A percentile compares a stretch with the other conserved stretches of the same genome.
These are phyloP conservation scores for Debaryomyces psychrophilus DNA, from an alignment of 1,139 yeast species.

Conservation along the genomic window DNA sequence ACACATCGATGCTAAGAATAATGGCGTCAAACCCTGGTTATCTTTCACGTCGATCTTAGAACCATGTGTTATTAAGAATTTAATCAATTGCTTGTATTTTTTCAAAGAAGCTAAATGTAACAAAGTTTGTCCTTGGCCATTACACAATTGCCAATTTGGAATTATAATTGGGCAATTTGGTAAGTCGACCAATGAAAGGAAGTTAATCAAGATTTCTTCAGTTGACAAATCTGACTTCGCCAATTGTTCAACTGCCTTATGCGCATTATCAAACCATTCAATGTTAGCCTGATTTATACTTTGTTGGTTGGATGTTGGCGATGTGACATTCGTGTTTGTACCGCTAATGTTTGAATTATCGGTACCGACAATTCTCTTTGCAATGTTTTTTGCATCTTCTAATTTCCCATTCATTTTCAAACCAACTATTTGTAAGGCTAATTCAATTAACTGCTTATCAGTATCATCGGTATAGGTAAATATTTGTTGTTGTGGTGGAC, in stretches of 20 bases:
- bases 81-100: conserved; percentile 65
- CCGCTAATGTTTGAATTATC: conserved; percentile 25
- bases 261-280: conserved; percentile 55
- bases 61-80: conserved; percentile 73
- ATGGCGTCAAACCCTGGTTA: conserved; percentile 79
- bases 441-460: conserved; percentile 86
- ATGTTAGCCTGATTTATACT: conserved; percentile 26
- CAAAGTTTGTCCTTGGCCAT: conserved; percentile 82
- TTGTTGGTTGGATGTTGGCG: conserved; percentile 2
- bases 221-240: conserved; percentile 50
- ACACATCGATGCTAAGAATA: conserved; percentile 79
- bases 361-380: conserved; percentile 79
- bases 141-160: conserved; percentile 81
- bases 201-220: conserved; percentile 63
- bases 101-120: conserved; percentile 80
- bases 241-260: conserved; percentile 51
- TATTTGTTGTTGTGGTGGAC: conserved; percentile 53
- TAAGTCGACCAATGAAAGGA: conserved; percentile 63
- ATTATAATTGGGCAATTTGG: conserved; percentile 64
- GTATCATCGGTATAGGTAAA: conserved; percentile 93
- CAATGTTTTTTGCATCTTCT: conserved; percentile 90
- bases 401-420: conserved; percentile 91
- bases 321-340: conserved; percentile 3
- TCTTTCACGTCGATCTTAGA: conserved; percentile 78
- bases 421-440: conserved; percentile 93